A percentile compares a stretch with the other conserved stretches of the same genome.
These are phyloP conservation scores for Camellia granthamiana DNA, from an alignment of 148 eudicot species.

Conservation along the genomic window DNA sequence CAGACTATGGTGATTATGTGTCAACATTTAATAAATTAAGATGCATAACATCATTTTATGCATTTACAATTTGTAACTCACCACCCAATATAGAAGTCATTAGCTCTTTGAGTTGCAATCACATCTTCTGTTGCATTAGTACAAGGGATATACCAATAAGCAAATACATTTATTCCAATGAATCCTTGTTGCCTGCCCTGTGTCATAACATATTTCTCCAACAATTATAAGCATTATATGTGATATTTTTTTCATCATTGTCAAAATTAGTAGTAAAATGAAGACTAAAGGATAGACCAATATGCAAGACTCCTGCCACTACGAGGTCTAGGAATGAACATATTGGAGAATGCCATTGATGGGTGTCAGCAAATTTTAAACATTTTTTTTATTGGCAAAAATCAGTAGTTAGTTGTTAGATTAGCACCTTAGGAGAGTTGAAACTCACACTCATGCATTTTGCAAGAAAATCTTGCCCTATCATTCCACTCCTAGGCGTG, in stretches of 20 bases:
- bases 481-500: too few species aligned
- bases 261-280: too few species aligned
- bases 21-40: background rate
- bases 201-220: background rate
- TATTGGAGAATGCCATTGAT: too few species aligned
- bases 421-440: too few species aligned
- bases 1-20: background rate
- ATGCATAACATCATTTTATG: background rate
- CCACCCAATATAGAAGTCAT: constrained; percentile 56
- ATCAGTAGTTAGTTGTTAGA: too few species aligned
- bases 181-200: constrained; percentile 57
- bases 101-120: constrained; percentile 45
- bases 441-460: too few species aligned
- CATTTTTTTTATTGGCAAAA: too few species aligned
- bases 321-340: too few species aligned
- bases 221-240: background rate
- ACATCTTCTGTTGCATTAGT: constrained; percentile 43
- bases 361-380: too few species aligned
- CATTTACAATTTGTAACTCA: constrained; percentile 16
- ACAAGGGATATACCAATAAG: constrained; percentile 29
- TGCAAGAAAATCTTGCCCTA: too few species aligned
- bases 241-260: background rate
- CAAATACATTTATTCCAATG: constrained; percentile 47
- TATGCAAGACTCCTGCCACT: too few species aligned
- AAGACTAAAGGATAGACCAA: too few species aligned